Evolutionary conservation across 2,329 filamentous ascomycete species (phyloP).

Genomic region (Leptodontidium sp.): DNA sequence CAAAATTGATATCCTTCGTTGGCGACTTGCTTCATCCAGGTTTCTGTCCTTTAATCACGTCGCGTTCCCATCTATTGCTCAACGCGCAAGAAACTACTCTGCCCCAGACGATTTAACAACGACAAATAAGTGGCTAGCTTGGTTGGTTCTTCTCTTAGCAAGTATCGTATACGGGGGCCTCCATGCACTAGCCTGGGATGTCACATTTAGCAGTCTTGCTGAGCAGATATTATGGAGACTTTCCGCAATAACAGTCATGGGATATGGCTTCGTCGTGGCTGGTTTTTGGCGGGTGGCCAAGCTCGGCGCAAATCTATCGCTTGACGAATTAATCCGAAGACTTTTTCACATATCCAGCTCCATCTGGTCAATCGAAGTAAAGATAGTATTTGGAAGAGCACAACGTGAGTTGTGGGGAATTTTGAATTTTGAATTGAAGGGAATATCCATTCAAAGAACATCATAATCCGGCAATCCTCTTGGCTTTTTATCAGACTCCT

Average conservation of each 20-base stretch:
- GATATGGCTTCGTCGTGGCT: background rate
- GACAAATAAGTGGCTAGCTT: background rate
- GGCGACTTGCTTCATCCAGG: background rate
- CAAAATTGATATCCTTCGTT: background rate
- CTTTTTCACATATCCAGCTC: no score
- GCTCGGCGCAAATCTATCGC: no score
- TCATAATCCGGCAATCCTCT: no score
- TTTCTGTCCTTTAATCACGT: background rate
- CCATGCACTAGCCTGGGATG: slow-evolving; percentile 12
- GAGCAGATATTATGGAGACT: slow-evolving; percentile 3
- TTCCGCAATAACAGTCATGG: slow-evolving; percentile 1
- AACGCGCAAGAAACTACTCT: background rate
- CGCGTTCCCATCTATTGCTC: background rate
- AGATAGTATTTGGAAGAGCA: no score
- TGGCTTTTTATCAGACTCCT: background rate
- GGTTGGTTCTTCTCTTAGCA: background rate
- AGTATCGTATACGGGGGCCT: background rate
- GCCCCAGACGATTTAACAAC: background rate
- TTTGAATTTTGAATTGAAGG: no score
- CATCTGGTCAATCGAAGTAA: no score
- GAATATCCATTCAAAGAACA: no score
- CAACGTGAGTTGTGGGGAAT: no score
- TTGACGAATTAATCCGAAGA: no score
- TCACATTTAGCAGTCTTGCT: background rate
- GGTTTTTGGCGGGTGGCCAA: no score